Evolutionary conservation across 1,139 yeast species (phyloP).

Genomic region (Geotrichum macrosporum): DNA sequence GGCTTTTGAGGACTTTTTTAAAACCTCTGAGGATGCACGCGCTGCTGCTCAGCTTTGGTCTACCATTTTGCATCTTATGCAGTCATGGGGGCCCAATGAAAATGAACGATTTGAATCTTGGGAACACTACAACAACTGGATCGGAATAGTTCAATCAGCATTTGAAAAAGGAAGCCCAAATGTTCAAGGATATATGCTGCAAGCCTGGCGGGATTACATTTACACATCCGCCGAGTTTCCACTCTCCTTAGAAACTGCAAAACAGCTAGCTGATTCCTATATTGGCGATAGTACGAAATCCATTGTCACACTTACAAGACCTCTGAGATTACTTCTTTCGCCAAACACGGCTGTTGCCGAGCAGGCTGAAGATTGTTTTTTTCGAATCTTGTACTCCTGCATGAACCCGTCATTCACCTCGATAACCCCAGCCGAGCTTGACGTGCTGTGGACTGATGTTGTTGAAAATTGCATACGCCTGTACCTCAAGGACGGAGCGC

Average conservation of each 20-base stretch:
- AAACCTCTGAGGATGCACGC: constrained; percentile 22
- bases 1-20: constrained; percentile 18
- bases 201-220: constrained; percentile 11
- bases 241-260: constrained; percentile 2
- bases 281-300: neutral
- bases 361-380: constrained; percentile 6
- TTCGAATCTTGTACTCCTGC: constrained; percentile 8
- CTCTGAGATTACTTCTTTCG: neutral
- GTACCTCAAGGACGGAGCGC: constrained; percentile 3
- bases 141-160: constrained; percentile 26
- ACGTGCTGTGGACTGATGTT: constrained; percentile 6
- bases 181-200: constrained; percentile 6
- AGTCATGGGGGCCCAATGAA: constrained; percentile 22
- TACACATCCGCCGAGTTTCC: constrained; percentile 10
- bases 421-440: constrained; percentile 2
- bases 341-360: constrained; percentile 1
- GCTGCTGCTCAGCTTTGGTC: constrained; percentile 27
- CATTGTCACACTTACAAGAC: constrained; percentile 7
- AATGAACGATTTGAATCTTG: constrained; percentile 25
- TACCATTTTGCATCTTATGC: constrained; percentile 22
- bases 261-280: neutral
- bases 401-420: constrained; percentile 4
- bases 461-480: constrained; percentile 4
- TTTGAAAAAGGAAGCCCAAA: constrained; percentile 16
- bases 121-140: constrained; percentile 24